Base-by-base conservation (phyloP, 805 yeast species). In the Kregervanrija delftensis region DNA sequence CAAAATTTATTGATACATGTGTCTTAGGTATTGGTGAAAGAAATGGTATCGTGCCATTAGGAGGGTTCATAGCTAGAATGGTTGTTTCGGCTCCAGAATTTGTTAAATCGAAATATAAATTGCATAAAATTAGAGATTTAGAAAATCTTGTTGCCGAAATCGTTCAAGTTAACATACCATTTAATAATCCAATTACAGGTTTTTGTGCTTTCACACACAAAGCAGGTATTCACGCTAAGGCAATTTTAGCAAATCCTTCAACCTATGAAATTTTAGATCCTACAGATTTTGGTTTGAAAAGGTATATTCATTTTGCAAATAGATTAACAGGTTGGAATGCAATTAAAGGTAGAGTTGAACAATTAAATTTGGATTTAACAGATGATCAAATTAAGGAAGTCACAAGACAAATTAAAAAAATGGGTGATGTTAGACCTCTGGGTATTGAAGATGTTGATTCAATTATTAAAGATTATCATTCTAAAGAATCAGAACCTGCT, bases 281-380 rank as follows among this genome's bases (percentile, higher is more conserved):
- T 31, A 61, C 69, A 17, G 82, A 76, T 60, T 76, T 76, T 55
- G 82, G 82, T 47, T 68, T 76, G 55, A 72, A 79, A n/a, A 71
- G 82, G 57, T 76, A 76, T 57, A 76, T 76, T 49, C 81, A 76
- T 58, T 76, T 76, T 53, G 81, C 81, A 49, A 76, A 75, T 65
- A 67, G 81, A 58, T 68, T 76, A 58, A 76, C 82, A 11, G 82
- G 82, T 33, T 76, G 82, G 82, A 76, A 76, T 56, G 82, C 81
- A 33, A 76, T 76, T 62, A 76, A 76, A 59, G 69, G 78, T 33
- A 69, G 82, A 64, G 81, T 76, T 43, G 81, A 76, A 57, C 81
- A 76, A 56, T 68, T 76, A 65, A 76, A 76, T 57, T 66, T 76
- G 63, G 64, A 73, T 53, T 65, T 76, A 58, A 66, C 76, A 38